Evolutionary conservation across 352 stramenopile species (phyloP), one percentile per base, ranked within the genome.

Genomic region (Phytophthora chlamydospora): DNA sequence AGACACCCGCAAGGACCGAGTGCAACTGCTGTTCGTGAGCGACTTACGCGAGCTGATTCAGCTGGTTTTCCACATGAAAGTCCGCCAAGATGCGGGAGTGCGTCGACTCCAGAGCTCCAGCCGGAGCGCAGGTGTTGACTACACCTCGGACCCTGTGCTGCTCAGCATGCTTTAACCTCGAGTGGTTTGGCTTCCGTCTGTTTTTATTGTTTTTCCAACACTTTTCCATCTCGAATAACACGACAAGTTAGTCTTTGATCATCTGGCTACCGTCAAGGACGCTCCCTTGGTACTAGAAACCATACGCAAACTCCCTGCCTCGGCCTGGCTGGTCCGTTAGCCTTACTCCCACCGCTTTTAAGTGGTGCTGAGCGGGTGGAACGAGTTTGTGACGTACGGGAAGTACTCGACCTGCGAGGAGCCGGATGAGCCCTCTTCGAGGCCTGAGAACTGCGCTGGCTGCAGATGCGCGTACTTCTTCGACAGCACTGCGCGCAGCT

Each of bases 401-500:
- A 74, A 93, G 64, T 91, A 95, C 68, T 95, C 85, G 57, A 76
- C 73, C 42, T 91, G 83, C 12, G 70, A 75, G 34, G 75, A 78
- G 33, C 65, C 68, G 41, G 78, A 72, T 45, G 79, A 85, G 6
- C 73, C 72, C 43, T 95, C 85, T 71, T 95, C 85, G 19, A 93
- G 64, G 19, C 76, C 79, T 14, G 82, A 89, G 58, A 95, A 95
- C 59, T 95, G 85, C 41, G 83, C 80, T 53, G 85, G 85, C 62
- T 95, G 85, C 43, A 95, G 59, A 60, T 94, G 80, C 49, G 85
- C 83, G 60, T 96, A 96, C 58, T 93, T 91, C 69, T 95, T 96
- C 14, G 69, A 72, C 24, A 96, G 68, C 46, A 91, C 84, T 2
- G 78, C 40, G 35, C 85, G 83, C 50, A 94, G 55, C 59, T 93